phyloP scores from a whole-genome alignment of 2,329 filamentous ascomycete species.

The Ophiostoma piceae region DNA sequence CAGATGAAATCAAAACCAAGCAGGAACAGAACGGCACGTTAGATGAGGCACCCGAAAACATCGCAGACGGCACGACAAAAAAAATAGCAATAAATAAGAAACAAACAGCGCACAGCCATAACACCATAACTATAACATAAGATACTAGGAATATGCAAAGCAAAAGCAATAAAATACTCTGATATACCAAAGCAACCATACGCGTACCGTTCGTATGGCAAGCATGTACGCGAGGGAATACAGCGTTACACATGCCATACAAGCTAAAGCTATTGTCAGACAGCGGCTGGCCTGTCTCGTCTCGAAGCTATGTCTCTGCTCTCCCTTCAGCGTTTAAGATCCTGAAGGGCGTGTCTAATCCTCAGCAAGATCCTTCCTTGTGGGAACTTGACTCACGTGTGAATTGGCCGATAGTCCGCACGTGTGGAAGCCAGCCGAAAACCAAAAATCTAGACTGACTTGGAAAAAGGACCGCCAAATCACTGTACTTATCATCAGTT shows the following conservation, averaged over 20 bases:
- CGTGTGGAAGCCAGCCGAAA: background rate
- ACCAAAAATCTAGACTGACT: background rate
- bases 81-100: background rate
- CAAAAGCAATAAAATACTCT: background rate
- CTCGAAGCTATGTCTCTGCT: background rate
- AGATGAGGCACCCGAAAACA: background rate
- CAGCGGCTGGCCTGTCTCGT: background rate
- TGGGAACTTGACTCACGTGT: slow-evolving; percentile 7
- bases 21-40: background rate
- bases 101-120: background rate
- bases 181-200: background rate
- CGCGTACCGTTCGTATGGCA: slow-evolving; percentile 1
- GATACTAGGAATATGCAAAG: background rate
- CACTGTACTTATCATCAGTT: background rate
- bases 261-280: background rate
- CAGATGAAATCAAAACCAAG: background rate
- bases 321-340: background rate
- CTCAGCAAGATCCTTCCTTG: background rate
- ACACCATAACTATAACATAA: background rate
- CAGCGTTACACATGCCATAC: background rate
- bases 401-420: background rate
- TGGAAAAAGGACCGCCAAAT: background rate
- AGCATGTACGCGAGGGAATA: background rate
- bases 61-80: background rate
- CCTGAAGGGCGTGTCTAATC: background rate